Percentiles rank a stretch among this genome's conserved stretches.
phyloP scores from a whole-genome alignment of 202 grass and related monocot species.

The Bolboschoenoplectus hybrid region DNA sequence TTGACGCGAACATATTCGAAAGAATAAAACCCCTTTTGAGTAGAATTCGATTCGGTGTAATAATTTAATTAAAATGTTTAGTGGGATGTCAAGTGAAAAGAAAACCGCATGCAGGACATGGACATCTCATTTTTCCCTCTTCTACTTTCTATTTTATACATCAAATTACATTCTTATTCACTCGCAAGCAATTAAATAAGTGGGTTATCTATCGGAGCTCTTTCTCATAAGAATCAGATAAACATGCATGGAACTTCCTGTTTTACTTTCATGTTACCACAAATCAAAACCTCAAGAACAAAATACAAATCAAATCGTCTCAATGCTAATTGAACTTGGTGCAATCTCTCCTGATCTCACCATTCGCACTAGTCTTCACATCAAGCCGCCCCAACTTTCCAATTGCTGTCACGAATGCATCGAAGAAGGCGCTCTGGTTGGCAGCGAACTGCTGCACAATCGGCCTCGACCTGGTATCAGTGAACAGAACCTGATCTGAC shows the following conservation, averaged over 20 bases:
- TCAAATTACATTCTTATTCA: no score
- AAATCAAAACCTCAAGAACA: conserved; percentile 21
- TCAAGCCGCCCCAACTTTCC: conserved; percentile 55
- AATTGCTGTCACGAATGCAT: conserved; percentile 62
- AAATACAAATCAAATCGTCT: not conserved
- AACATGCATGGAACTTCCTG: conserved; percentile 19
- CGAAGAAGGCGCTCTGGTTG: conserved; percentile 59
- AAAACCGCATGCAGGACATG: no score
- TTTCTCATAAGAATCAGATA: not conserved
- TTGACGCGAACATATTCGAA: not conserved
- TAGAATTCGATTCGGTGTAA: not conserved
- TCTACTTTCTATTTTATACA: no score
- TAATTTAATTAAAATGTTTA: no score
- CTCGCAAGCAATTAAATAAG: not conserved
- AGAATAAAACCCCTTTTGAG: not conserved
- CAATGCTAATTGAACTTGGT: conserved; percentile 51
- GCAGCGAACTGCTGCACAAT: conserved; percentile 43
- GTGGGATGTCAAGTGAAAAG: no score
- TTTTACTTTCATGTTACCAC: conserved; percentile 27
- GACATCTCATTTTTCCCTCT: no score
- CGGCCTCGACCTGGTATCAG: conserved; percentile 36
- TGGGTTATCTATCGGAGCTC: no score
- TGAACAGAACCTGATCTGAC: conserved; percentile 61
- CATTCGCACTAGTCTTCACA: conserved; percentile 51
- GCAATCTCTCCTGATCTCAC: conserved; percentile 69